A percentile compares a stretch with the other conserved stretches of the same genome.
Conservation (phyloP, 495 filamentous ascomycete genomes). For the Xylaria flabelliformis region DNA sequence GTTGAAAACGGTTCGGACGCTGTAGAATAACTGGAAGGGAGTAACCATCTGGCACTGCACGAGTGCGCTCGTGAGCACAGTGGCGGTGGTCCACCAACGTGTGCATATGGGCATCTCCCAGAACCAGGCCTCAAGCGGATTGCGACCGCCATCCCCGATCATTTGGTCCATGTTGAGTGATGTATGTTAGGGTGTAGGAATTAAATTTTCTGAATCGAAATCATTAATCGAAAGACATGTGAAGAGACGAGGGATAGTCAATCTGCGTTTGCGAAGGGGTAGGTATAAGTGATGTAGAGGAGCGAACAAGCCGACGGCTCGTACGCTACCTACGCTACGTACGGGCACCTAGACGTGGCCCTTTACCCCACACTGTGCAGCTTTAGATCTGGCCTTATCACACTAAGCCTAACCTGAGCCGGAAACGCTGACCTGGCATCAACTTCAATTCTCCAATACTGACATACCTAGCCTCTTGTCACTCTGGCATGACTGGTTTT, state of each 20-base stretch:
- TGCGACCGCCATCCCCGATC: constrained; percentile 70
- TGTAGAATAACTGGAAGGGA: constrained; percentile 96
- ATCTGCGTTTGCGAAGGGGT: background rate
- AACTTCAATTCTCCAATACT: constrained; percentile 7
- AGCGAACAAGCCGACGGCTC: background rate
- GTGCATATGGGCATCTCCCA: constrained; percentile 97
- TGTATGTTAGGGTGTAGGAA: background rate
- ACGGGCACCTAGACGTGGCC: background rate
- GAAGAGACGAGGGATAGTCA: background rate
- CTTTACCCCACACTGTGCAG: constrained; percentile 15
- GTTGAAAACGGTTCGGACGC: constrained; percentile 86
- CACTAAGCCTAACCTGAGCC: constrained; percentile 17
- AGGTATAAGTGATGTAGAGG: constrained; percentile 13
- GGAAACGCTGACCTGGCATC: background rate
- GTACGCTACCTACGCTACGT: background rate
- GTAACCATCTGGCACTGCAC: constrained; percentile 92
- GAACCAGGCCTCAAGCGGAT: constrained; percentile 95
- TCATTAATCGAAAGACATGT: constrained; percentile 6
- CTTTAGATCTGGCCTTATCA: constrained; percentile 26
- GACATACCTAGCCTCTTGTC: no score
- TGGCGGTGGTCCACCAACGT: constrained; percentile 93
- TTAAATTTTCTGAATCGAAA: background rate
- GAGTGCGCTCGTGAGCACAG: constrained; percentile 83
- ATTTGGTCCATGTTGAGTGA: constrained; percentile 63
- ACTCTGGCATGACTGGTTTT: background rate